Conservation (phyloP, 1,284 basidiomycete genomes). For the Cerioporus squamosus region DNA sequence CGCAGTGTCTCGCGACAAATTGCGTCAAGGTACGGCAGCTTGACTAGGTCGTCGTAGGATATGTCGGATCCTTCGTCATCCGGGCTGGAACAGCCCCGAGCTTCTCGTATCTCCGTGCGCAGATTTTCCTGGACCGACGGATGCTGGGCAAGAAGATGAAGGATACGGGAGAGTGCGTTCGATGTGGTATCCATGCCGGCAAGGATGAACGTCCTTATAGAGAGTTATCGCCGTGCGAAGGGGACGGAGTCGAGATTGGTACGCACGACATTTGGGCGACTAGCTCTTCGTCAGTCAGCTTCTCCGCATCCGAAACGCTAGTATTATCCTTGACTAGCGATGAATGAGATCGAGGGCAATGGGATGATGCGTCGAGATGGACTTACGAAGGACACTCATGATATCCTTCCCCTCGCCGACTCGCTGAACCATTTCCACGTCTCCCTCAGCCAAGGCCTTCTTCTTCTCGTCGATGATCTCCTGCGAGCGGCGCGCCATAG, state of each 20-base stretch:
- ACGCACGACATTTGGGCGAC: conserved; percentile 32
- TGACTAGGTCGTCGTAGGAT: conserved; percentile 33
- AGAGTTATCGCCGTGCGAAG: neutral
- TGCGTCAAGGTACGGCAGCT: conserved; percentile 38
- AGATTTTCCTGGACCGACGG: conserved; percentile 15
- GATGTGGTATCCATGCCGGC: conserved; percentile 36
- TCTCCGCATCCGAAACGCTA: conserved; percentile 20
- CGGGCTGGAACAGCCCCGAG: neutral
- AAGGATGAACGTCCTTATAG: conserved; percentile 27
- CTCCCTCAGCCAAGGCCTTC: conserved; percentile 29
- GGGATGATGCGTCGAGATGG: neutral
- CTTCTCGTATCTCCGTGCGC: conserved; percentile 31
- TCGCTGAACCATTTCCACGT: conserved; percentile 24
- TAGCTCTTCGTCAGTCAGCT: conserved; percentile 22
- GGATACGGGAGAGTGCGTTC: conserved; percentile 31
- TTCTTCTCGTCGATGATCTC: conserved; percentile 46
- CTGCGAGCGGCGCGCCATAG: conserved; percentile 41
- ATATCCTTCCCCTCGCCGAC: conserved; percentile 46
- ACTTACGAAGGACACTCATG: conserved; percentile 44
- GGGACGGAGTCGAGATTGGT: no score
- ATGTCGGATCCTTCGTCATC: conserved; percentile 17
- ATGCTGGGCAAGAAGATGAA: conserved; percentile 22
- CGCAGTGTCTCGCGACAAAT: conserved; percentile 38
- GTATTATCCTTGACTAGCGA: conserved; percentile 30
- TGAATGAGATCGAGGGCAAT: neutral